Evolutionary conservation across 805 yeast genomes (phyloP).

Genomic region (Lipomyces chichibuensis): DNA sequence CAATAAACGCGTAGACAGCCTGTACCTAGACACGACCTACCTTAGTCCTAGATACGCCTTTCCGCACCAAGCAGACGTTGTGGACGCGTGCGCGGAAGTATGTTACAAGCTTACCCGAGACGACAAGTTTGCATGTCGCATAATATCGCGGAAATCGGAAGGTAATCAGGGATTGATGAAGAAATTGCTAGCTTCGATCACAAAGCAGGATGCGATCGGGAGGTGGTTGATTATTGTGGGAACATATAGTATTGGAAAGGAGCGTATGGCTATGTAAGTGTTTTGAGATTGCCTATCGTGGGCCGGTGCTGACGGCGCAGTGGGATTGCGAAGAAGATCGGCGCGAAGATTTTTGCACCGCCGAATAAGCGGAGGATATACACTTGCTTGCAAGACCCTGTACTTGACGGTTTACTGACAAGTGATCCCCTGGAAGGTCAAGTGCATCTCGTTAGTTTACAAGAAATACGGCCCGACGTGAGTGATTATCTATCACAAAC

Average conservation of each 20-base stretch:
- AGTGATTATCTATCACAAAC: neutral
- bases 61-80: slow-evolving; percentile 74
- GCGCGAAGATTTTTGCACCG: slow-evolving; percentile 49
- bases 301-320: slow-evolving; percentile 7
- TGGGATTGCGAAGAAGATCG: slow-evolving; percentile 44
- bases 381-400: slow-evolving; percentile 50
- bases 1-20: slow-evolving; percentile 52
- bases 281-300: neutral
- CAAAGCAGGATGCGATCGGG: slow-evolving; percentile 29
- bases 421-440: slow-evolving; percentile 53
- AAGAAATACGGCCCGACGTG: slow-evolving; percentile 49
- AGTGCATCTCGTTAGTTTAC: slow-evolving; percentile 77
- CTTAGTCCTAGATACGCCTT: slow-evolving; percentile 72
- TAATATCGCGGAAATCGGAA: neutral
- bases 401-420: slow-evolving; percentile 48
- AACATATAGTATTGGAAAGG: slow-evolving; percentile 91
- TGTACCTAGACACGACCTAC: slow-evolving; percentile 91
- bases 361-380: slow-evolving; percentile 54
- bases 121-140: neutral
- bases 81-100: slow-evolving; percentile 61
- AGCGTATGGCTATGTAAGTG: slow-evolving; percentile 65
- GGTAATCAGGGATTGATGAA: neutral
- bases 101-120: slow-evolving; percentile 47
- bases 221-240: slow-evolving; percentile 71
- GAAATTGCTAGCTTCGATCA: slow-evolving; percentile 8